Evolutionary conservation across 148 eudicot species (phyloP).

Genomic region (Amaranthus palmeri): DNA sequence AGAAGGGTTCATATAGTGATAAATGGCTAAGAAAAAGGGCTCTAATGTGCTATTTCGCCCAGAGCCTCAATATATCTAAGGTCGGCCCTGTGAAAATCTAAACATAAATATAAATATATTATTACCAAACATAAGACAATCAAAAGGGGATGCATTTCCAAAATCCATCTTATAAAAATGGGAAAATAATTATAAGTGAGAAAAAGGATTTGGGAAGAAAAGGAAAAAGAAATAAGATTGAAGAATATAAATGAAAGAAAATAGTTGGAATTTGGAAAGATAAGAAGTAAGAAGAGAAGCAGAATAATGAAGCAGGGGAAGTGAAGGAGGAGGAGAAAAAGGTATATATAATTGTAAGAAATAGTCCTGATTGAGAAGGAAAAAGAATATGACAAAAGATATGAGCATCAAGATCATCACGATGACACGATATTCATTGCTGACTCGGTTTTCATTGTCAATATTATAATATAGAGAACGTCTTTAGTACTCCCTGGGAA

Average conservation of each 20-base stretch:
- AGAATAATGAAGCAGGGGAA: neutral
- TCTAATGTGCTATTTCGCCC: too few relatives aligned
- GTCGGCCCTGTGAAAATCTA: too few relatives aligned
- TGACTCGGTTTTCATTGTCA: constrained; percentile 24
- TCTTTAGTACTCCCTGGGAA: too few relatives aligned
- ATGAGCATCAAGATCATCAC: constrained; percentile 9
- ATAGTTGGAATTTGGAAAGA: neutral
- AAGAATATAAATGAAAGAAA: neutral
- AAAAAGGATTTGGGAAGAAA: neutral
- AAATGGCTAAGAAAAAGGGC: neutral
- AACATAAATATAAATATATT: neutral
- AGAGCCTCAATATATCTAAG: too few relatives aligned
- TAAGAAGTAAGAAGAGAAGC: neutral
- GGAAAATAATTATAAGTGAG: neutral
- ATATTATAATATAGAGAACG: too few relatives aligned
- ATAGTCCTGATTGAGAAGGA: neutral
- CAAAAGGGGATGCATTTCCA: constrained; percentile 50
- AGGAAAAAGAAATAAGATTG: neutral
- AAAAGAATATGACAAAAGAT: neutral
- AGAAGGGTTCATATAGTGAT: neutral
- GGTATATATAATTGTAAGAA: constrained; percentile 24
- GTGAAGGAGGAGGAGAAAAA: neutral
- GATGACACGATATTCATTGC: constrained; percentile 12
- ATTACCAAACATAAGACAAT: constrained; percentile 62
- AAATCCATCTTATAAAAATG: constrained; percentile 37